These are phyloP conservation scores for Phialocephala subalpina DNA, from an alignment of 2,329 filamentous ascomycete species.

Conservation along the genomic window DNA sequence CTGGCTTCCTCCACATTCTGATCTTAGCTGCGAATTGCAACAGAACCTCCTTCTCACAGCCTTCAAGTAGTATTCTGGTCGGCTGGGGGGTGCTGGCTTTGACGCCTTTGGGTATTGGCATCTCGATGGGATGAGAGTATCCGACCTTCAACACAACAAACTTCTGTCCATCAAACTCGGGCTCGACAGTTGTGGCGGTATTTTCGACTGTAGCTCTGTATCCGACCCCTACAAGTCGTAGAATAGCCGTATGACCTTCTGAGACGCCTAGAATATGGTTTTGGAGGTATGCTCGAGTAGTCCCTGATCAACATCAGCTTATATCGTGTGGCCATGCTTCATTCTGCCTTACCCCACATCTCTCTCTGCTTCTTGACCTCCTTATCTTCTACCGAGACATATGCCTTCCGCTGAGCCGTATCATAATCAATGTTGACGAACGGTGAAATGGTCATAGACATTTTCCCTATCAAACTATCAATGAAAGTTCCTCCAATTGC, in stretches of 20 bases:
- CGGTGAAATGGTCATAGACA: slow-evolving; percentile 80
- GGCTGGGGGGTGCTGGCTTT: slow-evolving; percentile 89
- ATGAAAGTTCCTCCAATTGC: slow-evolving; percentile 17
- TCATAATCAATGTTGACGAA: slow-evolving; percentile 80
- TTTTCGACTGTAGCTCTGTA: slow-evolving; percentile 90
- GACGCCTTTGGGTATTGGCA: slow-evolving; percentile 83
- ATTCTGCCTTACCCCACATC: slow-evolving; percentile 76
- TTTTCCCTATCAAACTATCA: slow-evolving; percentile 62
- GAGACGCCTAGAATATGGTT: slow-evolving; percentile 94
- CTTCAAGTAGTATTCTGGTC: slow-evolving; percentile 90
- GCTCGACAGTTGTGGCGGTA: slow-evolving; percentile 69
- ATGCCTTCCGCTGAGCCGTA: slow-evolving; percentile 65
- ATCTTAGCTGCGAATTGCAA: slow-evolving; percentile 93
- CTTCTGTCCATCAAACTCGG: slow-evolving; percentile 81
- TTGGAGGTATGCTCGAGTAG: slow-evolving; percentile 86
- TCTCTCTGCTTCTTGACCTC: slow-evolving; percentile 79
- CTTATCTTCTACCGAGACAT: slow-evolving; percentile 74
- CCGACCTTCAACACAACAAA: slow-evolving; percentile 95
- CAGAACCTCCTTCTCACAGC: slow-evolving; percentile 83
- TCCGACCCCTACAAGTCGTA: slow-evolving; percentile 92
- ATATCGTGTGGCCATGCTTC: neutral
- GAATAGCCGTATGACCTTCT: slow-evolving; percentile 93
- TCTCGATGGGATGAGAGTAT: slow-evolving; percentile 94
- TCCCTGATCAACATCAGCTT: slow-evolving; percentile 63
- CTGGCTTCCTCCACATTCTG: slow-evolving; percentile 85